Percentiles rank a stretch among this genome's conserved stretches.
phyloP scores from a whole-genome alignment of 345 rosid genomes.

The Murraya paniculata region DNA sequence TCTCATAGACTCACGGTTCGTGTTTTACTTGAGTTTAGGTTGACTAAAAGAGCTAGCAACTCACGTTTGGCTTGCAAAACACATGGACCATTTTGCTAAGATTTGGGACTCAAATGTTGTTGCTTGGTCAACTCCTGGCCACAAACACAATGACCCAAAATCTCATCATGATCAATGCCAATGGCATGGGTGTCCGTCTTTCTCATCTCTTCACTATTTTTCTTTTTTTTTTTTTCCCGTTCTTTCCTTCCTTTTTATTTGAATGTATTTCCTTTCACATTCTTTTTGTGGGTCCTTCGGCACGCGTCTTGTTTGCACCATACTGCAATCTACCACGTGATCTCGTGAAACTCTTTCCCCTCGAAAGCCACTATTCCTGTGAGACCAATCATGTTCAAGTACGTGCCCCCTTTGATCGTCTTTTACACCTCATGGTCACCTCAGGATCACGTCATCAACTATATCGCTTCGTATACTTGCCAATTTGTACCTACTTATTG shows the following conservation, averaged over 20 bases:
- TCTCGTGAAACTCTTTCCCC: not conserved
- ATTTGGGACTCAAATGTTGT: not conserved
- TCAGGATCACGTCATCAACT: constrained; percentile 27
- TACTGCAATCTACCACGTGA: not conserved
- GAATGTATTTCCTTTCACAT: not conserved
- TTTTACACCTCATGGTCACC: constrained; percentile 21
- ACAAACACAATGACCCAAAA: not conserved
- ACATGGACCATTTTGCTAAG: constrained; percentile 7
- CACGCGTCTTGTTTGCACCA: not conserved
- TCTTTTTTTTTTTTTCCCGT: too few relatives aligned
- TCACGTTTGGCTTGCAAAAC: not conserved
- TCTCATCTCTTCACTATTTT: not conserved
- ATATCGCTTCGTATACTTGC: not conserved
- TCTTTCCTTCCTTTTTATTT: not conserved
- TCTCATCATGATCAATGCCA: not conserved
- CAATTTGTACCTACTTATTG: not conserved
- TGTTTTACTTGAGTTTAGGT: not conserved
- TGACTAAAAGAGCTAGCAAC: constrained; percentile 6
- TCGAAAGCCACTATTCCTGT: not conserved
- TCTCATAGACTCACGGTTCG: not conserved
- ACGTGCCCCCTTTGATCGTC: not conserved
- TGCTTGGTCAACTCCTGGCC: constrained; percentile 26
- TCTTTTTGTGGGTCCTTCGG: not conserved
- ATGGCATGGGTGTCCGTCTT: not conserved
- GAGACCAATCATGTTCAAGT: not conserved